Evolutionary conservation across 371 early-diverging fungal genomes (phyloP).

Genomic region (Nematocida major): DNA sequence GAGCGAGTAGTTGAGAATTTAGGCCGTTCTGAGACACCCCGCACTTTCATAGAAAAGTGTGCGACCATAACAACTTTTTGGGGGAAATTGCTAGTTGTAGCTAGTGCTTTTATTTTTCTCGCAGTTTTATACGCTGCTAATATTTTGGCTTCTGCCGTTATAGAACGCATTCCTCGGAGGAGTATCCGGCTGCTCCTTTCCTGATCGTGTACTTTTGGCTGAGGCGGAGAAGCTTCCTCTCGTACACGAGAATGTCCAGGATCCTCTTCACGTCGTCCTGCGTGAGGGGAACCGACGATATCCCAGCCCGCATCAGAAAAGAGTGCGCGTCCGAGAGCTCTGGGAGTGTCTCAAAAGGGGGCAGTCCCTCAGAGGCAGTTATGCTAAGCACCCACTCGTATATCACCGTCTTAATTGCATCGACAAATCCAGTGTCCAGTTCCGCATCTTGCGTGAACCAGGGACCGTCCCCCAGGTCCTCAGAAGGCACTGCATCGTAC

Average conservation of each 20-base stretch:
- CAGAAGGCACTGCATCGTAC: slow-evolving; percentile 74
- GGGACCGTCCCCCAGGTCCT: slow-evolving; percentile 85
- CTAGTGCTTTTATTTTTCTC: too few species aligned
- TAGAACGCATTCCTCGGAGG: background rate
- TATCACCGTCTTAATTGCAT: slow-evolving; percentile 71
- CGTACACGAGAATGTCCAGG: slow-evolving; percentile 76
- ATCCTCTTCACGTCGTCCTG: slow-evolving; percentile 72
- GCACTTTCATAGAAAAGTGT: too few species aligned
- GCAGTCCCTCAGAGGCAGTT: slow-evolving; percentile 62
- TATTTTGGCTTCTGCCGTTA: too few species aligned
- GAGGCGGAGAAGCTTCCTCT: slow-evolving; percentile 72
- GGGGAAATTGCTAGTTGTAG: too few species aligned
- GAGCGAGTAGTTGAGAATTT: too few species aligned
- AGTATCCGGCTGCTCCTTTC: too few species aligned
- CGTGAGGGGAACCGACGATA: slow-evolving; percentile 67
- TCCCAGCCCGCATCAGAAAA: slow-evolving; percentile 48
- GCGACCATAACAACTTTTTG: too few species aligned
- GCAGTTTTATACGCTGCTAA: too few species aligned
- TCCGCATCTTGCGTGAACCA: slow-evolving; percentile 87
- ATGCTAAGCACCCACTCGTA: slow-evolving; percentile 71
- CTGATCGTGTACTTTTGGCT: slow-evolving; percentile 21
- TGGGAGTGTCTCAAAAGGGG: slow-evolving; percentile 43
- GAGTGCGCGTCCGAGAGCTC: slow-evolving; percentile 42
- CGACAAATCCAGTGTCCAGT: slow-evolving; percentile 82
- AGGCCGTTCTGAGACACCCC: too few species aligned